phyloP scores from a whole-genome alignment of 1,284 basidiomycete genomes.

The Gymnopus androsaceus region DNA sequence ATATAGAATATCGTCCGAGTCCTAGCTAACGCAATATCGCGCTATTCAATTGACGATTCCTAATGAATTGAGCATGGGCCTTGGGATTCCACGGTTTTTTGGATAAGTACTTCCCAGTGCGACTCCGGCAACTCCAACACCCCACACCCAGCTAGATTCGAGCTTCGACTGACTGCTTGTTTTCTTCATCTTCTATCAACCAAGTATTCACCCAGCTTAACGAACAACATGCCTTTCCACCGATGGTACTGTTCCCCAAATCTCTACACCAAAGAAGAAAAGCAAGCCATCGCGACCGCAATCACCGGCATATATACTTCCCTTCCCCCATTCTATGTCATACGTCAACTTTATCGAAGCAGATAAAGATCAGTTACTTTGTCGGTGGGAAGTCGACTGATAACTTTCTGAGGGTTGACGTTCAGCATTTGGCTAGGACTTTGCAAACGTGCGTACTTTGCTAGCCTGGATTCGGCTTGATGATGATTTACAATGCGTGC shows the following conservation, averaged over 20 bases:
- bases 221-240: conserved; percentile 26
- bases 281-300: conserved; percentile 20
- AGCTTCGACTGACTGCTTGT: too few species aligned
- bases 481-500: too few species aligned
- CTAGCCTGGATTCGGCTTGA: too few species aligned
- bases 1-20: too few species aligned
- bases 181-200: background rate
- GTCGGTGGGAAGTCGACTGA: conserved; percentile 18
- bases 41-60: too few species aligned
- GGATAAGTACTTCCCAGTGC: too few species aligned
- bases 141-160: too few species aligned
- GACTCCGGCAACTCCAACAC: too few species aligned
- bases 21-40: too few species aligned
- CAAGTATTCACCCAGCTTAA: background rate
- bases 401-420: conserved; percentile 19
- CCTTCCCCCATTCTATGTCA: conserved; percentile 23
- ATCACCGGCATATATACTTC: conserved; percentile 19
- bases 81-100: too few species aligned
- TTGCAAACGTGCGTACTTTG: conserved; percentile 18
- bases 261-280: conserved; percentile 24
- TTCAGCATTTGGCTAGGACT: conserved; percentile 21
- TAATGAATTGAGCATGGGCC: too few species aligned
- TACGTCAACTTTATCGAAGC: conserved; percentile 25
- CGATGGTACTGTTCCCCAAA: conserved; percentile 23
- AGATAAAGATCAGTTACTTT: conserved; percentile 15